Percentiles rank a stretch among this genome's conserved stretches.
Evolutionary conservation across 495 filamentous ascomycete genomes (phyloP).

Genomic region (Podospora conica): DNA sequence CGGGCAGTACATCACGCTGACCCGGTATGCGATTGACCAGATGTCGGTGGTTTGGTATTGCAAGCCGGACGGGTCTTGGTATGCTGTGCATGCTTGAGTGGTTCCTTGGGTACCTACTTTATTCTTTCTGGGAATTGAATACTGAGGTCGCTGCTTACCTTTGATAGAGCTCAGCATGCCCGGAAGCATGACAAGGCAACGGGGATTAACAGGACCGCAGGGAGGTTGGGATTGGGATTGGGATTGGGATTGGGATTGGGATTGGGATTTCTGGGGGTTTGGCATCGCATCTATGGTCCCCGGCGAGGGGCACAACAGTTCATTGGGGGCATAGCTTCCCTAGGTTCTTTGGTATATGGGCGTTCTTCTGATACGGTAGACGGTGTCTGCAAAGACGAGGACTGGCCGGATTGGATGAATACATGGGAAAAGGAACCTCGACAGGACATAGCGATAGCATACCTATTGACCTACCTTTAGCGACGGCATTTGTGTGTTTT

Average conservation of each 20-base stretch:
- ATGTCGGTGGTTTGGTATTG: conserved; percentile 46
- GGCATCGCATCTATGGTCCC: neutral
- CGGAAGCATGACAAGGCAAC: too few species aligned
- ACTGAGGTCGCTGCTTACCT: too few species aligned
- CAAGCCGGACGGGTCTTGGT: conserved; percentile 41
- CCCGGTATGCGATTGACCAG: conserved; percentile 45
- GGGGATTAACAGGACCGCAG: too few species aligned
- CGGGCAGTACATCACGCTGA: conserved; percentile 40
- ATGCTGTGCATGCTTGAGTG: conserved; percentile 39
- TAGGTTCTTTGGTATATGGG: neutral
- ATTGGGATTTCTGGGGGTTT: neutral
- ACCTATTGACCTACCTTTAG: too few species aligned
- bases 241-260: neutral
- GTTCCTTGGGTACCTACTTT: too few species aligned
- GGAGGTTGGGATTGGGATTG: neutral
- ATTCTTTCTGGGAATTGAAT: too few species aligned
- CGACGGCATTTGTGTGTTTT: neutral
- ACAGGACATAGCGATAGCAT: neutral
- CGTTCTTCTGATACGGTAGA: neutral
- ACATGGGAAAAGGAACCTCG: too few species aligned
- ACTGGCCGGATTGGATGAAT: neutral
- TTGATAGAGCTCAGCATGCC: too few species aligned
- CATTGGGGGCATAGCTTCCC: too few species aligned
- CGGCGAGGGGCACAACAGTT: neutral
- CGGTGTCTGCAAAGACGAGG: neutral